Evolutionary conservation across 1,139 yeast species (phyloP).

Genomic region (Zygosaccharomyces pseudobailii): DNA sequence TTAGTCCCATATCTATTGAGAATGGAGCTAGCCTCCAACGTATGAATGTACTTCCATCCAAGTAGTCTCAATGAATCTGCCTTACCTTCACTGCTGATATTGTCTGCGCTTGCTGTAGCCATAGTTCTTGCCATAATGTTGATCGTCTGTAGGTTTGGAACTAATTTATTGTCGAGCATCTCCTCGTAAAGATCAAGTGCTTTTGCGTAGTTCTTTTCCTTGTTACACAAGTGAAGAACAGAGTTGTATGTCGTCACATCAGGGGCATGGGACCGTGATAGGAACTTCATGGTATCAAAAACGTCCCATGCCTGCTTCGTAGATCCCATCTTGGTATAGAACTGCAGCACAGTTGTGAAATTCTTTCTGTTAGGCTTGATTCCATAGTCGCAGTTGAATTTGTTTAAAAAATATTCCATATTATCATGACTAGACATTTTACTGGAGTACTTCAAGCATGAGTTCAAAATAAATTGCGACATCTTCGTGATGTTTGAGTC

Average conservation of each 20-base stretch:
- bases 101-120: slow-evolving; percentile 65
- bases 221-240: slow-evolving; percentile 61
- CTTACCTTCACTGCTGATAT: slow-evolving; percentile 29
- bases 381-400: slow-evolving; percentile 32
- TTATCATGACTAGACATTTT: slow-evolving; percentile 40
- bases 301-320: slow-evolving; percentile 62
- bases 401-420: slow-evolving; percentile 41
- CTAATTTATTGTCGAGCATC: slow-evolving; percentile 45
- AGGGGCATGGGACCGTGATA: slow-evolving; percentile 61
- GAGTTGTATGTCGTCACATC: slow-evolving; percentile 63
- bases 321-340: slow-evolving; percentile 54
- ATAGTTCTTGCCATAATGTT: slow-evolving; percentile 63
- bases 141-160: slow-evolving; percentile 48
- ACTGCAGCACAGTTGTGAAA: slow-evolving; percentile 60
- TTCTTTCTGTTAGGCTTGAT: slow-evolving; percentile 53
- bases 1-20: slow-evolving; percentile 37
- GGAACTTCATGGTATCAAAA: slow-evolving; percentile 82
- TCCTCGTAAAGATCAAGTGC: slow-evolving; percentile 76
- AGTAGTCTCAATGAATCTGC: slow-evolving; percentile 25
- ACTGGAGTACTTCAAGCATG: slow-evolving; percentile 38
- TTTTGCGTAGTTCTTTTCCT: slow-evolving; percentile 58
- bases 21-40: slow-evolving; percentile 46
- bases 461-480: slow-evolving; percentile 30
- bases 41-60: slow-evolving; percentile 74
- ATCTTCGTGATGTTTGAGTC: slow-evolving; percentile 14